Base-by-base conservation (phyloP, 129 eudicot genomes). In the Deinandra increscens region DNA sequence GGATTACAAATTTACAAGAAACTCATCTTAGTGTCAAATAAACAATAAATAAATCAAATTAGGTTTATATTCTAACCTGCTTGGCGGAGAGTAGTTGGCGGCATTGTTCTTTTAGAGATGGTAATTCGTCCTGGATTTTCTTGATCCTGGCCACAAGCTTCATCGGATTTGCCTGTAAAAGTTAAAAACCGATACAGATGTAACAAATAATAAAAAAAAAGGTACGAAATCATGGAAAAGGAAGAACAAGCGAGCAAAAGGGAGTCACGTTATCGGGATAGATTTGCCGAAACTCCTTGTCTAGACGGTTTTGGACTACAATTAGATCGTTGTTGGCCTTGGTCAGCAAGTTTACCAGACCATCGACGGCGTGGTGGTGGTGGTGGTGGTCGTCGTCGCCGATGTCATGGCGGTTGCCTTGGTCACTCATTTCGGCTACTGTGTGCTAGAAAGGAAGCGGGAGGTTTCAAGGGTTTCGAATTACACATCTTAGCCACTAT, bases 21-120 rank as follows among this genome's bases (percentile, higher is more conserved):
- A 26, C 31, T 26, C 31, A 26, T 26, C 31, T 26, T 26, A 26
- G 31, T 26, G 12, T 11, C 7, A 11, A 56, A n/a, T 26, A 39
- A 38, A 19, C 48, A 4, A 6, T 42, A 68, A 50, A 3, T 18
- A 3, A 31, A 17, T 19, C 17, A 60, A n/a, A 29, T 18, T 45
- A 6, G 34, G 50, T 13, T 71, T 42, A 20, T 6, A 68, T 6
- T 14, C n/a, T 26, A 58, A 76, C 97, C 98, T 92, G 98, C 55
- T 92, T 88, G 26, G 96, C 98, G 14, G 95, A 78, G 49, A 92
- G 98, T 48, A 92, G 82, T 50, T 88, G 83, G 37, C 96, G 87
- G 61, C 98, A 88, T 78, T 92, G 86, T 18, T 88, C 94, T 78
- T 84, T 84, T 33, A 91, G 46, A 14, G 79, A 75, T 0, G 87